A percentile compares a stretch with the other conserved stretches of the same genome.
Conservation (phyloP, 1,284 basidiomycete genomes). For the Rhodotorula sp. region DNA sequence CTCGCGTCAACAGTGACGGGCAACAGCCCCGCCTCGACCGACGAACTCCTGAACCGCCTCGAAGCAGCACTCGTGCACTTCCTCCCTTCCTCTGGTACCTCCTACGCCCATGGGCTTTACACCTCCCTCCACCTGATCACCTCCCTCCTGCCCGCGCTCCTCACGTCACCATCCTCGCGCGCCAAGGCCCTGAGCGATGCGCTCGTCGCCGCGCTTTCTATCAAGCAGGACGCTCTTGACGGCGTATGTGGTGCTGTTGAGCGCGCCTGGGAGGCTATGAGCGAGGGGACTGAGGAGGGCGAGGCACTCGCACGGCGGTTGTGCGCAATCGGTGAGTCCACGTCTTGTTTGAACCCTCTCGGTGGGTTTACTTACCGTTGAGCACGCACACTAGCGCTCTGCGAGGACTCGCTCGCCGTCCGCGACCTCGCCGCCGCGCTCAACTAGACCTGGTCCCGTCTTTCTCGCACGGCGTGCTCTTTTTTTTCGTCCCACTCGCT, state of each 20-base stretch:
- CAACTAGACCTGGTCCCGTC: background rate
- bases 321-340: background rate
- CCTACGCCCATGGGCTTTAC: constrained; percentile 1
- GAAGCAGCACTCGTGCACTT: constrained; percentile 1
- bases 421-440: background rate
- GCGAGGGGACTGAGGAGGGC: constrained; percentile 11
- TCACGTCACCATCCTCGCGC: background rate
- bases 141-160: constrained; percentile 3
- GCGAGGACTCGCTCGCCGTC: background rate
- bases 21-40: background rate
- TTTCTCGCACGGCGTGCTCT: background rate
- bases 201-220: background rate
- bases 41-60: constrained; percentile 10
- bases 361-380: background rate
- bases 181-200: constrained; percentile 10
- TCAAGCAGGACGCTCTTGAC: constrained; percentile 4
- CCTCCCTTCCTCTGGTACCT: background rate
- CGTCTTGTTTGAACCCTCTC: too few relatives aligned
- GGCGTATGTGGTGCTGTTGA: constrained; percentile 4
- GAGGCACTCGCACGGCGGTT: background rate
- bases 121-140: constrained; percentile 5
- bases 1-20: too few relatives aligned
- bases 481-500: too few relatives aligned
- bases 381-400: background rate
- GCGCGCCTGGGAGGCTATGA: background rate